phyloP scores from a whole-genome alignment of 148 eudicot species.

The Amaranthus palmeri region DNA sequence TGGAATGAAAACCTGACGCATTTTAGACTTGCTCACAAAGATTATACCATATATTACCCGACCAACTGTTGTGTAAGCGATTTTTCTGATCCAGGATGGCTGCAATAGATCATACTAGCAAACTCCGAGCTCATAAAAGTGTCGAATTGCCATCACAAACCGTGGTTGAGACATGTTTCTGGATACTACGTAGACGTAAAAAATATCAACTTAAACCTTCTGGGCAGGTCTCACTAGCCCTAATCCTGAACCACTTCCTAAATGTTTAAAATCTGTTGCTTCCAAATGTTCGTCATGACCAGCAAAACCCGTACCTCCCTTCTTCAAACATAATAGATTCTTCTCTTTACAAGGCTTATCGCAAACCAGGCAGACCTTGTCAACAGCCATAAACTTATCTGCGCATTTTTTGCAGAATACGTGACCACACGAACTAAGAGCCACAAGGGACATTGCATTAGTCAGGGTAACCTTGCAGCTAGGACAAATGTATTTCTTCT shows the following conservation, averaged over 20 bases:
- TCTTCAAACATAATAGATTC: conserved; percentile 58
- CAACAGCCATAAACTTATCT: conserved; percentile 67
- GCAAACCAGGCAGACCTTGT: conserved; percentile 86
- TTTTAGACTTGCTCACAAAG: too few species aligned
- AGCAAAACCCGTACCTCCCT: conserved; percentile 95
- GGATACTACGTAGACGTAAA: neutral
- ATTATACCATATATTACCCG: too few species aligned
- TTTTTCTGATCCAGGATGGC: too few species aligned
- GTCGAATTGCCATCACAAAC: neutral
- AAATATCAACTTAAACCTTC: conserved; percentile 52
- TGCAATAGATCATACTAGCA: too few species aligned
- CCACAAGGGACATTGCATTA: conserved; percentile 68
- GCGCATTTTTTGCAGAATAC: conserved; percentile 90
- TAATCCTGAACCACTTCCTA: conserved; percentile 85
- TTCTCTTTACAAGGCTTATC: conserved; percentile 80
- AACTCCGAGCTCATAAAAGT: too few species aligned
- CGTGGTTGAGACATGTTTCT: neutral
- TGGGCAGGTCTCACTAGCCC: conserved; percentile 87
- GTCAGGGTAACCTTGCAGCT: conserved; percentile 90
- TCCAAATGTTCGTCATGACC: conserved; percentile 78
- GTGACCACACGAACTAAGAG: conserved; percentile 81
- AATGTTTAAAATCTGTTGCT: conserved; percentile 81
- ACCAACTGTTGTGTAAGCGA: too few species aligned
- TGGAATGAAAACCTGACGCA: too few species aligned
- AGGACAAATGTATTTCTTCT: conserved; percentile 72